Evolutionary conservation across 345 rosid genomes (phyloP).

Genomic region (Streptanthus diversifolius): DNA sequence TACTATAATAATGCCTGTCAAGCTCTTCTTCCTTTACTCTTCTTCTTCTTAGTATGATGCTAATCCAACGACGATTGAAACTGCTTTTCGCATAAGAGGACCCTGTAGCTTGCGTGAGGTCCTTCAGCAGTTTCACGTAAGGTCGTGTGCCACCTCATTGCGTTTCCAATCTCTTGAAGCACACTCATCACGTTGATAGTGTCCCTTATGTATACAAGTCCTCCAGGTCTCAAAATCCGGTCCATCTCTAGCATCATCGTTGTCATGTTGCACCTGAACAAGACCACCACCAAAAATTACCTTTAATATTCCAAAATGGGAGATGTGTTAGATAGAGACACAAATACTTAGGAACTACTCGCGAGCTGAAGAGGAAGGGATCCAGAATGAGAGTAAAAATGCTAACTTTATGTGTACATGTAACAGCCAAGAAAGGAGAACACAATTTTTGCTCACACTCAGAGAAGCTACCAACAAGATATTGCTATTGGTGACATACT

Average conservation of each 20-base stretch:
- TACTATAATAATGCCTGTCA: not conserved
- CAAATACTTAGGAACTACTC: not conserved
- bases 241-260: conserved; percentile 98
- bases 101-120: conserved; percentile 88
- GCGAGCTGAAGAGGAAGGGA: not conserved
- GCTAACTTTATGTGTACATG: not conserved
- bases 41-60: conserved; percentile 15
- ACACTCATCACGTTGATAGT: conserved; percentile 68
- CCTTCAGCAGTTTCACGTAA: conserved; percentile 89
- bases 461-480: conserved; percentile 26
- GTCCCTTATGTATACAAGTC: conserved; percentile 80
- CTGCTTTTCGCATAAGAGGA: conserved; percentile 70
- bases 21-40: conserved; percentile 21
- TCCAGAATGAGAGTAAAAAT: not conserved
- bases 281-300: conserved; percentile 7
- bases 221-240: conserved; percentile 93
- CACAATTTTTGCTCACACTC: conserved; percentile 17
- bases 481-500: conserved; percentile 40
- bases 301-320: not conserved
- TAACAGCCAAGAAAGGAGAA: conserved; percentile 29
- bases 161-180: conserved; percentile 68
- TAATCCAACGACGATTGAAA: conserved; percentile 24
- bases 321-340: not conserved
- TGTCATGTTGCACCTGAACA: conserved; percentile 79
- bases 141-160: conserved; percentile 71